These are phyloP conservation scores for Polytrichum formosum DNA, from an alignment of 225 moss, liverwort and hornwort species.

Conservation along the genomic window DNA sequence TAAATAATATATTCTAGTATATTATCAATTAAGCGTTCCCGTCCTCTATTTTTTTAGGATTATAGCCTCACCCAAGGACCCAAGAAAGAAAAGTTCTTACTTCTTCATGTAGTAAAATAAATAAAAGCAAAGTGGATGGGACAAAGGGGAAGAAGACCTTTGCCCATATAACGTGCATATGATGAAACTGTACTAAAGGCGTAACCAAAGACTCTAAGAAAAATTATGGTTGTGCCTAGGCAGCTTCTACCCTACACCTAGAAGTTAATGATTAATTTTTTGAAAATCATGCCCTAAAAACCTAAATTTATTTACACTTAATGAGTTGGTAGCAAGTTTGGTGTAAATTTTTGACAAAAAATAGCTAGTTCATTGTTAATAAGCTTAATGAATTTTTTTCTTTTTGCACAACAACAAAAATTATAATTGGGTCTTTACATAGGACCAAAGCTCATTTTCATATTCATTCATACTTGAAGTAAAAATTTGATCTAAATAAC, in stretches of 20 bases:
- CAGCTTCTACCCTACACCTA: not conserved
- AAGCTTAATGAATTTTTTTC: not conserved
- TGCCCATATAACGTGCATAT: not conserved
- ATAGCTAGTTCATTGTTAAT: not conserved
- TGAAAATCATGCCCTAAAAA: not conserved
- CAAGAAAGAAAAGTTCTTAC: too few relatives aligned
- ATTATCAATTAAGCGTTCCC: too few relatives aligned
- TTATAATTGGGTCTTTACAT: constrained; percentile 7
- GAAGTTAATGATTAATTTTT: not conserved
- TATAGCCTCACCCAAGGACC: too few relatives aligned
- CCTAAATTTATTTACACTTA: not conserved
- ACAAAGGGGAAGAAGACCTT: not conserved
- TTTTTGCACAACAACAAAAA: constrained; percentile 2
- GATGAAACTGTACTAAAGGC: too few relatives aligned
- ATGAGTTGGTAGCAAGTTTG: constrained; percentile 12
- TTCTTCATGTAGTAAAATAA: not conserved
- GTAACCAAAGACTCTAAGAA: not conserved
- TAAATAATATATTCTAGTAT: too few relatives aligned
- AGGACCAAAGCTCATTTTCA: not conserved
- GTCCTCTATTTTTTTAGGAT: not conserved
- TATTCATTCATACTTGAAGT: not conserved
- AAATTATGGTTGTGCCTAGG: not conserved
- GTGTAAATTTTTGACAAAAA: constrained; percentile 1
- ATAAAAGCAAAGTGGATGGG: not conserved
- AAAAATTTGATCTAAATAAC: not conserved